Conservation (phyloP, 2,329 filamentous ascomycete genomes). For the Exophiala spinifera region DNA sequence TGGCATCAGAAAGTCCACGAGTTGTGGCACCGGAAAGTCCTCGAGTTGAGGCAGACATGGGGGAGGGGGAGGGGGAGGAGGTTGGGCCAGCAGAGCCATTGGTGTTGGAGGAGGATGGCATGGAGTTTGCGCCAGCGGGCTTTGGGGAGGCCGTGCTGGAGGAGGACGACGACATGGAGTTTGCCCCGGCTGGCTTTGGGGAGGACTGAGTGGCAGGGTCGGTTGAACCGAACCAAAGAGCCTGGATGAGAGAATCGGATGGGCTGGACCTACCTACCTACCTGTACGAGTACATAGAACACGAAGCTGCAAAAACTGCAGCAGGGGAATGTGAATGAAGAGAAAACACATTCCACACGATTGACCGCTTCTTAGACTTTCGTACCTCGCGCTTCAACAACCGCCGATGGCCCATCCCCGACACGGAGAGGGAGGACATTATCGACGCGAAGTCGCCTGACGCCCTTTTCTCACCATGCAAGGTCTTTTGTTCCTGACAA, state of each 20-base stretch:
- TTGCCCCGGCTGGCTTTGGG: background rate
- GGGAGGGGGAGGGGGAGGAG: background rate
- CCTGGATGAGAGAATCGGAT: too few species aligned
- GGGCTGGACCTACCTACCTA: too few species aligned
- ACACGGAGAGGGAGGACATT: background rate
- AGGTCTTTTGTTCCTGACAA: background rate
- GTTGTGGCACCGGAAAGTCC: too few species aligned
- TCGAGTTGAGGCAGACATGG: too few species aligned
- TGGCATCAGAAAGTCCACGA: too few species aligned
- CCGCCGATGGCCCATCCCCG: background rate
- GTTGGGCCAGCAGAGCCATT: background rate
- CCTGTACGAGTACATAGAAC: background rate
- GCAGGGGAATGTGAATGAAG: background rate
- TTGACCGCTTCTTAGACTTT: background rate
- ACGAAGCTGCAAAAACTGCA: background rate
- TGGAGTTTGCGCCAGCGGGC: background rate
- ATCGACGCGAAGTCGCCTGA: background rate
- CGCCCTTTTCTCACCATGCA: background rate
- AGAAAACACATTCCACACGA: background rate
- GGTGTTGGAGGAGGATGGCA: background rate
- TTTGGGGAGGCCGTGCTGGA: background rate
- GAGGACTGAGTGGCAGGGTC: background rate
- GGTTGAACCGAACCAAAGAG: background rate
- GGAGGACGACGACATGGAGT: background rate
- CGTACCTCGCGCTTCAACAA: background rate